Percentiles rank a stretch among this genome's conserved stretches.
phyloP scores from a whole-genome alignment of 2,329 filamentous ascomycete species.

The Knufia petricola region DNA sequence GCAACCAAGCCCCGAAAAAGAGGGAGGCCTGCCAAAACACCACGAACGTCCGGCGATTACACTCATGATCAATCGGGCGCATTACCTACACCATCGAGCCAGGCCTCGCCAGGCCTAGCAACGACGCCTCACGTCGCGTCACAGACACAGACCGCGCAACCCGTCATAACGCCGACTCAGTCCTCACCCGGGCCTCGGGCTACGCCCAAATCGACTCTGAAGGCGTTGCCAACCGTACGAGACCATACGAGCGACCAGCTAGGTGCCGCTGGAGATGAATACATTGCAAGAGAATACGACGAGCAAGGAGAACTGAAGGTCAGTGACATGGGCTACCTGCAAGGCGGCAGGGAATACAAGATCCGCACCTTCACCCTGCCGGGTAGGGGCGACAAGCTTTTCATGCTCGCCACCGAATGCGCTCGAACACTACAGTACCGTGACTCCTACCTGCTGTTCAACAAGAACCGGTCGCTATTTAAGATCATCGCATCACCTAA shows the following conservation, averaged over 20 bases:
- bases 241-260: constrained; percentile 97
- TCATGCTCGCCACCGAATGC: constrained; percentile 98
- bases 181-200: constrained; percentile 41
- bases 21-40: constrained; percentile 41
- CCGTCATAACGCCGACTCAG: constrained; percentile 44
- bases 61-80: constrained; percentile 21
- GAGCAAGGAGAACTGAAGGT: constrained; percentile 94
- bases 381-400: constrained; percentile 82
- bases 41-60: constrained; percentile 30
- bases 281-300: constrained; percentile 85
- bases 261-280: constrained; percentile 81
- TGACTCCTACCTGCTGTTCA: constrained; percentile 96
- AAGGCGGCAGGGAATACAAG: constrained; percentile 76
- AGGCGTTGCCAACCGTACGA: constrained; percentile 87
- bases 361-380: constrained; percentile 91
- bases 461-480: constrained; percentile 92
- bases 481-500: constrained; percentile 96
- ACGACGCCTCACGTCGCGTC: constrained; percentile 34
- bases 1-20: constrained; percentile 36
- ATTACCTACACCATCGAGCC: constrained; percentile 25
- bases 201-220: constrained; percentile 52
- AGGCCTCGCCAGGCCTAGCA: constrained; percentile 25
- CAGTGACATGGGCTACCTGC: constrained; percentile 66
- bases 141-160: constrained; percentile 26
- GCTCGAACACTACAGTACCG: constrained; percentile 87